These are phyloP conservation scores for Balakata baccata DNA, from an alignment of 345 rosid genomes.

Conservation along the genomic window DNA sequence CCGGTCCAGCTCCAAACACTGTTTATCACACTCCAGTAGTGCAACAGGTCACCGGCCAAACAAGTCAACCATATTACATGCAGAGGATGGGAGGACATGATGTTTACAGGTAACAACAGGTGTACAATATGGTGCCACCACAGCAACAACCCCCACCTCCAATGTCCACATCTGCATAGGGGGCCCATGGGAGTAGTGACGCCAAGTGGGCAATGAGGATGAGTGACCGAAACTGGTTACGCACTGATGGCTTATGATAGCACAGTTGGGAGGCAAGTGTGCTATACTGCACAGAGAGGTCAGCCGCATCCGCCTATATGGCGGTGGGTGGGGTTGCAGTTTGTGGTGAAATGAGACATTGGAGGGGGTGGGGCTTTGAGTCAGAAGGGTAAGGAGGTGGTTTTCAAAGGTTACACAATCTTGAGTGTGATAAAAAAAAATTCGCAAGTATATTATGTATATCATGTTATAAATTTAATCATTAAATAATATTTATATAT, in stretches of 20 bases:
- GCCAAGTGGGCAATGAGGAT: slow-evolving; percentile 28
- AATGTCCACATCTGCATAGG: slow-evolving; percentile 16
- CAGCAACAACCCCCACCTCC: slow-evolving; percentile 24
- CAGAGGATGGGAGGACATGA: slow-evolving; percentile 57
- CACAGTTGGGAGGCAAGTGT: slow-evolving; percentile 63
- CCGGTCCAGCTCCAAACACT: slow-evolving; percentile 35
- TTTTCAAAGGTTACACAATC: slow-evolving; percentile 37
- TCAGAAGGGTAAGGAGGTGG: slow-evolving; percentile 38
- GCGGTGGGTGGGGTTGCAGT: slow-evolving; percentile 48
- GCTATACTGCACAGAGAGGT: slow-evolving; percentile 54
- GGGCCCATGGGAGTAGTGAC: slow-evolving; percentile 36
- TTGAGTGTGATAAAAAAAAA: no score
- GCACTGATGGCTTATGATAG: slow-evolving; percentile 56
- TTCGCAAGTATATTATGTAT: no score
- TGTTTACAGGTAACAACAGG: slow-evolving; percentile 67
- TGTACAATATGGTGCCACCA: slow-evolving; percentile 49
- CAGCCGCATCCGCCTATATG: slow-evolving; percentile 44
- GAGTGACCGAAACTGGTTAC: slow-evolving; percentile 44
- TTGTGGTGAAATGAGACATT: slow-evolving; percentile 43
- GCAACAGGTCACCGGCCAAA: slow-evolving; percentile 48
- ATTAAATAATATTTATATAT: no score
- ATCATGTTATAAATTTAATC: no score
- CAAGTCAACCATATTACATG: slow-evolving; percentile 65
- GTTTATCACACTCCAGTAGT: slow-evolving; percentile 45
- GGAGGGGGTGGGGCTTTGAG: slow-evolving; percentile 28